Evolutionary conservation across 805 yeast species (phyloP), one percentile per base, ranked within the genome.

Genomic region (Saturnispora serradocipensis): DNA sequence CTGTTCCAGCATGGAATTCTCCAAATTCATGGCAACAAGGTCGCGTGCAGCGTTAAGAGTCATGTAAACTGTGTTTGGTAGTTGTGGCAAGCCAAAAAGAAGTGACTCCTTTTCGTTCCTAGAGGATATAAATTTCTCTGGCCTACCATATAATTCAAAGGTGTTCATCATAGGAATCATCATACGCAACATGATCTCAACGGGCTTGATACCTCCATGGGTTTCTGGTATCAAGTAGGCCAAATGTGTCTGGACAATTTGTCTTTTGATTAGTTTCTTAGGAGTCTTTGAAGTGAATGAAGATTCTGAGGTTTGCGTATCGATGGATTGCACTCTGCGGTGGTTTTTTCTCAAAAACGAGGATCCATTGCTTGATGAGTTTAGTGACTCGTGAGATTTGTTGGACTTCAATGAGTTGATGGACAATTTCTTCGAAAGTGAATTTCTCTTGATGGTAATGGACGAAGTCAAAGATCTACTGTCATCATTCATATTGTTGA

Each of bases 91-190:
- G 0, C 84, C 91, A 69, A 84, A 86, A 34, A 86, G 67, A 59
- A 86, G 63, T 1, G 88, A 81, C 1, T 69, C 59, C 18, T 70
- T 66, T 57, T 82, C 78, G 15, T 67, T 69, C 64, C 83, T 81
- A 57, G 77, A 76, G 20, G 87, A 77, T 51, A 74, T 71, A 56
- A 86, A 73, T 57, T 74, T 80, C 43, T 72, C 70, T 1, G 95
- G 93, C 57, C 93, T 73, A 8, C 95, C 95, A 60, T 86, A 86
- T 45, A 86, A 64, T 60, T 75, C 77, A 67, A 84, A 86, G 3
- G 84, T 72, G 62, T 86, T 87, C 70, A 82, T 76, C 18, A 84
- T 71, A 45, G 88, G 91, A 32, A 86, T 73, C 54, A 83, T 70
- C 59, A 80, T 74, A 54, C 95, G 70, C 43, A 86, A 77, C 80